Evolutionary conservation across 805 yeast species (phyloP).

Genomic region (Lachancea waltii): DNA sequence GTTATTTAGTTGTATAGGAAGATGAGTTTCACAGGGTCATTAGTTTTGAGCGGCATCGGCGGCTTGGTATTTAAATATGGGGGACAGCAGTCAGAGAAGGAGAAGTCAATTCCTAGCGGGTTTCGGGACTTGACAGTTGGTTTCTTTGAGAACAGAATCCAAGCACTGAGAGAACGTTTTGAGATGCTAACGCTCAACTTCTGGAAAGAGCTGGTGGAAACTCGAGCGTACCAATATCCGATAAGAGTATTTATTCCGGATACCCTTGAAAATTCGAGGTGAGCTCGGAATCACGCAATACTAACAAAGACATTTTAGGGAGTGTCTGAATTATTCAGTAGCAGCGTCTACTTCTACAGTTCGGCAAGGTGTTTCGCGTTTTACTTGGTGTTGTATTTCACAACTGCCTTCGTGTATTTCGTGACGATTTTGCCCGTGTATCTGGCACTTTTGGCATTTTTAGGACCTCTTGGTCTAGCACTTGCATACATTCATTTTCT

Average conservation of each 20-base stretch:
- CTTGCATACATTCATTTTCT: constrained; percentile 27
- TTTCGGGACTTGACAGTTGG: constrained; percentile 12
- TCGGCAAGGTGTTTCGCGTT: constrained; percentile 10
- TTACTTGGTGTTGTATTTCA: constrained; percentile 18
- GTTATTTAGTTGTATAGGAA: background rate
- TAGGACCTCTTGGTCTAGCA: constrained; percentile 28
- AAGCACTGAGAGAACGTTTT: constrained; percentile 10
- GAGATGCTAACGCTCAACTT: constrained; percentile 17
- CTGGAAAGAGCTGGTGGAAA: constrained; percentile 18
- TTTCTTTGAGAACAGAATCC: constrained; percentile 15
- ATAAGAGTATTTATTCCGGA: constrained; percentile 3
- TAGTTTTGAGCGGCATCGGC: constrained; percentile 26
- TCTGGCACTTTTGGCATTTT: constrained; percentile 20
- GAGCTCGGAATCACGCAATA: background rate
- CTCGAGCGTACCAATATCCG: constrained; percentile 18
- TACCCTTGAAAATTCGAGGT: background rate
- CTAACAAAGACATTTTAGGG: too few species aligned
- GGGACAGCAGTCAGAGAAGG: constrained; percentile 19
- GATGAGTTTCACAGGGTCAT: constrained; percentile 31
- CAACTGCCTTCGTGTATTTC: constrained; percentile 24
- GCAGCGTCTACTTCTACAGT: constrained; percentile 13
- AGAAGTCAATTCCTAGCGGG: constrained; percentile 14
- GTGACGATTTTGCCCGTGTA: constrained; percentile 29
- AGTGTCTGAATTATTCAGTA: constrained; percentile 14
- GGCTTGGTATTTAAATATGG: constrained; percentile 25